These are phyloP conservation scores for Phaffomyces antillensis DNA, from an alignment of 805 yeast genomes.

Conservation along the genomic window DNA sequence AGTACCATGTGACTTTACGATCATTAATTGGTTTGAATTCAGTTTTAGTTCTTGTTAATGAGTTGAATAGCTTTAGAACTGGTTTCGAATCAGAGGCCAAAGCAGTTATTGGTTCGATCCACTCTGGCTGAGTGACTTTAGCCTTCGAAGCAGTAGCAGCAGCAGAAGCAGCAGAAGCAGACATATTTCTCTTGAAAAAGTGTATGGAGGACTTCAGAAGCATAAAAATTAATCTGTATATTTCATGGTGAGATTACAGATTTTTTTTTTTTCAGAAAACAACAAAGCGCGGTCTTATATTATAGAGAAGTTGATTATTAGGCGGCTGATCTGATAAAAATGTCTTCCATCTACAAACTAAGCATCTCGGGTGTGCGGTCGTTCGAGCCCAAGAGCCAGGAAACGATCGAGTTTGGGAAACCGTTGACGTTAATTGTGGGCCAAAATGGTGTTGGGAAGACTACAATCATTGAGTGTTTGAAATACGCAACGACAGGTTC, in stretches of 20 bases:
- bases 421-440: conserved; percentile 95
- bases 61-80: conserved; percentile 64
- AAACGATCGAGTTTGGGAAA: conserved; percentile 79
- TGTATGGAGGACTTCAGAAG: background rate
- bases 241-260: background rate
- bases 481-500: conserved; percentile 94
- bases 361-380: conserved; percentile 87
- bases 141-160: conserved; percentile 9
- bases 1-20: conserved; percentile 82
- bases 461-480: conserved; percentile 91
- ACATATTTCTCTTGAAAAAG: conserved; percentile 15
- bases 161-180: conserved; percentile 2
- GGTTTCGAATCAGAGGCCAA: conserved; percentile 21
- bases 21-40: conserved; percentile 65
- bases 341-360: conserved; percentile 30
- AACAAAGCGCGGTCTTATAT: too few relatives aligned
- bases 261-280: background rate
- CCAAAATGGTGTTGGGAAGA: conserved; percentile 93
- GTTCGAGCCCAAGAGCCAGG: conserved; percentile 77
- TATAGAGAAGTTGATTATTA: too few relatives aligned
- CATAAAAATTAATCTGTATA: background rate
- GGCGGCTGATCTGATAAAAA: background rate
- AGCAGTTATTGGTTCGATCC: conserved; percentile 34
- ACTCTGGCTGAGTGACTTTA: conserved; percentile 43
- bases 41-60: conserved; percentile 75